Percentiles rank a stretch among this genome's conserved stretches.
These are phyloP conservation scores for Stropharia rugosoannulata DNA, from an alignment of 768 basidiomycete genomes.

Conservation along the genomic window DNA sequence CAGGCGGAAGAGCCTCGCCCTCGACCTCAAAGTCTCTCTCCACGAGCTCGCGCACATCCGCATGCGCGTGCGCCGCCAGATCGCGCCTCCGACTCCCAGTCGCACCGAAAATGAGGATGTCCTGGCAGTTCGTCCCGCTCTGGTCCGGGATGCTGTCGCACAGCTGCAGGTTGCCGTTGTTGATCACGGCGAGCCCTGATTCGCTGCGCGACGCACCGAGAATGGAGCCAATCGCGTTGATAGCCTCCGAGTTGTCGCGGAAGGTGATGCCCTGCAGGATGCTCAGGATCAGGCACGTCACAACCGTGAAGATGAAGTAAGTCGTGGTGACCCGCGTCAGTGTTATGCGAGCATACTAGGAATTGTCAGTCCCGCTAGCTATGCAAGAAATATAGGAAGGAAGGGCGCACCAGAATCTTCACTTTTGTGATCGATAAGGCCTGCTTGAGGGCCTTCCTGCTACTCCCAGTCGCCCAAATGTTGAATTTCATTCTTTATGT, in stretches of 20 bases:
- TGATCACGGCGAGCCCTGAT: constrained; percentile 22
- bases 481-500: background rate
- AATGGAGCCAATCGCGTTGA: constrained; percentile 29
- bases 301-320: constrained; percentile 47
- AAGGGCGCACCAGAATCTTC: constrained; percentile 26
- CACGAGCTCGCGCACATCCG: background rate
- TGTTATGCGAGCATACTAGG: constrained; percentile 47
- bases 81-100: background rate
- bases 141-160: constrained; percentile 40
- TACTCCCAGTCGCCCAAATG: background rate
- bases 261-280: constrained; percentile 39
- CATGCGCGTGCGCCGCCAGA: background rate
- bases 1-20: background rate
- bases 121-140: constrained; percentile 23
- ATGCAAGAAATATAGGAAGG: background rate
- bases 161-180: constrained; percentile 24
- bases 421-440: constrained; percentile 21
- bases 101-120: constrained; percentile 11
- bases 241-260: constrained; percentile 33
- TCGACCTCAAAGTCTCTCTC: background rate
- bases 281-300: constrained; percentile 39
- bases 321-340: constrained; percentile 46
- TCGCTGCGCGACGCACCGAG: constrained; percentile 23
- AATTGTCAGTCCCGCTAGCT: background rate
- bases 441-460: constrained; percentile 18